Conservation (phyloP, 106 monocot genomes). For the Dactylorhiza incarnata region DNA sequence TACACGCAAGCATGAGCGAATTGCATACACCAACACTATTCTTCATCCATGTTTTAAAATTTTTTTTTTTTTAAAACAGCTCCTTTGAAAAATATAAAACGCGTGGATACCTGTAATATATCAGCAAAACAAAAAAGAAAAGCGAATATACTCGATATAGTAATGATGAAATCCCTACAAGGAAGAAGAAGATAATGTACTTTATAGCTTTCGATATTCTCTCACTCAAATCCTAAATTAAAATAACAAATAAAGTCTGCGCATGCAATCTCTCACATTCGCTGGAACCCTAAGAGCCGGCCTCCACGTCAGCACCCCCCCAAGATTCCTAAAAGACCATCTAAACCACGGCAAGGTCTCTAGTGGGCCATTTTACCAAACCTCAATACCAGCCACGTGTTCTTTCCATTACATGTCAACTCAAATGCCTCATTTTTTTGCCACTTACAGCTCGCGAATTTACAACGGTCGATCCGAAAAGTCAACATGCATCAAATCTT, state of each 20-base stretch:
- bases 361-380: neutral
- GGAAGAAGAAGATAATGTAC: neutral
- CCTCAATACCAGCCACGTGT: neutral
- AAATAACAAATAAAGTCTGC: neutral
- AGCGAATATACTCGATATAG: neutral
- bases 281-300: neutral
- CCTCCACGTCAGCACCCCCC: neutral
- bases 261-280: neutral
- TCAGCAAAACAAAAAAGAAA: neutral
- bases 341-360: neutral
- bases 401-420: neutral
- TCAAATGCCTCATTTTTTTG: neutral
- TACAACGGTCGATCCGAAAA: no score
- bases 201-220: neutral
- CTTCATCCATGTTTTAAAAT: no score
- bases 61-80: no score
- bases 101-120: neutral
- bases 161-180: neutral
- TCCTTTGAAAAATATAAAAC: neutral
- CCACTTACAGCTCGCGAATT: no score
- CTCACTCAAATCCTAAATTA: neutral
- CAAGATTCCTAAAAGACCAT: neutral
- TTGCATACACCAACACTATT: no score
- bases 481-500: no score
- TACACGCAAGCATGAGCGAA: no score